A percentile compares a stretch with the other conserved stretches of the same genome.
Conservation (phyloP, 306 rosid genomes). For the Mucuna pruriens region DNA sequence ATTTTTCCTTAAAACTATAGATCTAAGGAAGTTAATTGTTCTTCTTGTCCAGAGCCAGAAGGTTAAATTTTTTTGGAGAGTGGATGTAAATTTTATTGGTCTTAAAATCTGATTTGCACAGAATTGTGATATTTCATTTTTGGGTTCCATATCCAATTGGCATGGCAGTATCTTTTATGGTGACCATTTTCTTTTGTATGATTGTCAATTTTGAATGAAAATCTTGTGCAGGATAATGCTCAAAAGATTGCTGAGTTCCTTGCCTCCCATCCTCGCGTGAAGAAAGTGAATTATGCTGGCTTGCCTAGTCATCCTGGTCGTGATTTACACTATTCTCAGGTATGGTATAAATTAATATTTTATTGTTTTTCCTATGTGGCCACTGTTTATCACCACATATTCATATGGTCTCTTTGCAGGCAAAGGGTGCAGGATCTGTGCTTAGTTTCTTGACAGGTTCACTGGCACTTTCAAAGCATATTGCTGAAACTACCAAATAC, state of each 20-base stretch:
- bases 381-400: background rate
- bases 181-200: background rate
- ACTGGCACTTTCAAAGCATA: constrained; percentile 80
- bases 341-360: constrained; percentile 34
- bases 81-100: background rate
- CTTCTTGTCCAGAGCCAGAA: background rate
- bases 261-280: constrained; percentile 74
- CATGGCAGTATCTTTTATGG: background rate
- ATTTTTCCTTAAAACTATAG: background rate
- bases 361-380: constrained; percentile 13
- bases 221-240: constrained; percentile 76
- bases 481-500: constrained; percentile 85
- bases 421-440: constrained; percentile 94
- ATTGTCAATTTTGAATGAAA: constrained; percentile 15
- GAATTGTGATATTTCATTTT: background rate
- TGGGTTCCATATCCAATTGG: background rate
- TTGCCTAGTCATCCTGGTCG: constrained; percentile 77
- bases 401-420: constrained; percentile 53
- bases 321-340: constrained; percentile 88
- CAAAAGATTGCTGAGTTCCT: constrained; percentile 95
- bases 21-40: background rate
- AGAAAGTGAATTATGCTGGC: constrained; percentile 81
- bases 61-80: background rate
- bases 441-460: constrained; percentile 93
- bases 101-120: background rate